Conservation (phyloP, 371 early-diverging fungal genomes). For the Amoeboaphelidium protococcarum region DNA sequence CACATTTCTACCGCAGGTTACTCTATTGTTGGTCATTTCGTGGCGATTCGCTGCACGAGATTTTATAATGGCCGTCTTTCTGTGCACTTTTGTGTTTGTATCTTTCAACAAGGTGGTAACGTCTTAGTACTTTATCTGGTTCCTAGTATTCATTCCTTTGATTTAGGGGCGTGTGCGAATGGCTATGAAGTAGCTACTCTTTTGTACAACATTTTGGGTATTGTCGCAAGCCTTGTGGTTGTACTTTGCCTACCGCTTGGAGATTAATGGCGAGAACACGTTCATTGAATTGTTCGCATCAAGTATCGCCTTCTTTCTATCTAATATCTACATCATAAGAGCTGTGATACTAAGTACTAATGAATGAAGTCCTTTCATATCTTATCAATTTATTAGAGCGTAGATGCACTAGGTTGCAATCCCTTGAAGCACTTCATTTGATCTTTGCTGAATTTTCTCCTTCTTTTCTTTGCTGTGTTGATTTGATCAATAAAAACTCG, state of each 20-base stretch:
- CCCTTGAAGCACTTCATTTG: too few species aligned
- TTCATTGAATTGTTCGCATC: background rate
- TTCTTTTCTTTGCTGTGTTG: too few species aligned
- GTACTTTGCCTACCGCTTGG: background rate
- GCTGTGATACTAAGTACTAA: too few species aligned
- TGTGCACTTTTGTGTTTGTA: conserved; percentile 86
- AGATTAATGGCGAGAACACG: background rate
- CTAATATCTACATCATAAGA: background rate
- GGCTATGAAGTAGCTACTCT: background rate
- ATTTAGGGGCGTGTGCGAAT: too few species aligned
- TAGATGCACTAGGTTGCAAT: too few species aligned
- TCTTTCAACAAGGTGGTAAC: conserved; percentile 89
- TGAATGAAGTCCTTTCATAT: too few species aligned
- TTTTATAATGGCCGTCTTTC: conserved; percentile 56
- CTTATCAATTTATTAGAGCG: too few species aligned
- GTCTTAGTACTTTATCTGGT: conserved; percentile 29
- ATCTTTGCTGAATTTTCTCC: too few species aligned
- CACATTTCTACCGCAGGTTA: conserved; percentile 48
- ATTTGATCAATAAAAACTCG: too few species aligned
- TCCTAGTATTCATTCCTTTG: background rate
- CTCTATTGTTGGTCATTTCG: conserved; percentile 22
- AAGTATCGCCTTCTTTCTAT: background rate
- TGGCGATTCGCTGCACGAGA: conserved; percentile 12
- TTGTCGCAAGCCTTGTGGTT: background rate
- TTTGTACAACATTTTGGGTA: background rate